Evolutionary conservation across 2,329 filamentous ascomycete species (phyloP), one percentile per base, ranked within the genome.

Genomic region (Helminthosporium solani): DNA sequence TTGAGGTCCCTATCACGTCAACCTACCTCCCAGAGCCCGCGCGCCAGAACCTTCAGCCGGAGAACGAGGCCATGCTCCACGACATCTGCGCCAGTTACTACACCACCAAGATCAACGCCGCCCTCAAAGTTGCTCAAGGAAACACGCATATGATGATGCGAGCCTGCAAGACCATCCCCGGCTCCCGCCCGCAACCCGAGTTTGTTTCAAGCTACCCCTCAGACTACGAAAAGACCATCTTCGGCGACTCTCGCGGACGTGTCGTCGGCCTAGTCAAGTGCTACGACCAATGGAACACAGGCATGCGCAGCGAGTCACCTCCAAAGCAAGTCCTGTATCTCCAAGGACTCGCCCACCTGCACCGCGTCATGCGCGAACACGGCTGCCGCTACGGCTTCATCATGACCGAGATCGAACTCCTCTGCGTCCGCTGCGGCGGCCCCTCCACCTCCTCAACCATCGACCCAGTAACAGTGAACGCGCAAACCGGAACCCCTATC

Each of bases 371-470:
- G 90, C 90, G 92, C 69, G 90, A 95, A 73, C 88, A 96, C 73
- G 85, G 85, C 56, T 95, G 89, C 67, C 85, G 92, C 48, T 97
- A 96, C 70, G 92, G 92, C 44, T 97, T 96, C 77, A 92, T 97
- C 70, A 84, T 96, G 64, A 96, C 90, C 1, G 92, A 96, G 73
- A 96, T 96, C 60, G 92, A 97, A 73, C 84, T 96, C 7, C 85
- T 96, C 31, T 84, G 94, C 58, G 90, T 96, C 1, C 88, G 91
- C 61, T 88, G 87, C 56, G 90, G 91, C 42, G 75, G 74, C 3
- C 68, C 71, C 12, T 64, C 67, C 0, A 49, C 50, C 20, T 56
- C 56, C 9, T 52, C 61, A 1, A 66, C 64, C 3, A 36, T 58
- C 0, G 65, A 70, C 45, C 61, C 64, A 33, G 68, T 70, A 7